A percentile compares a stretch with the other conserved stretches of the same genome.
Conservation (phyloP, 495 filamentous ascomycete genomes). For the Penicillium egyptiacum region DNA sequence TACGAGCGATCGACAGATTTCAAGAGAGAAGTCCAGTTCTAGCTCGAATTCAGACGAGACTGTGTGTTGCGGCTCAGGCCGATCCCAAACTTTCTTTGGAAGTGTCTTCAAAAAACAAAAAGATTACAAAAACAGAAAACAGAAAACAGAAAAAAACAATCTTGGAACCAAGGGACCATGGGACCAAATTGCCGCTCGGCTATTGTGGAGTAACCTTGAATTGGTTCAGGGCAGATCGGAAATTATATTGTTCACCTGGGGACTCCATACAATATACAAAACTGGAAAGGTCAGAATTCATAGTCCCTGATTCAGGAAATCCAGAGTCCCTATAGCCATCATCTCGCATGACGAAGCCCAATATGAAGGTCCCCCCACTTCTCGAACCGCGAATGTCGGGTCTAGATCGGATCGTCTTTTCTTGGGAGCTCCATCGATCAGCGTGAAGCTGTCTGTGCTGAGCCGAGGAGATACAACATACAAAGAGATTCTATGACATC, state of each 20-base stretch:
- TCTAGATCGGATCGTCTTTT: conserved; percentile 10
- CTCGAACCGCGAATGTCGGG: neutral
- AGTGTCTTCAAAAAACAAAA: no score
- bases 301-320: neutral
- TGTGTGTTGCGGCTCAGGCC: conserved; percentile 25
- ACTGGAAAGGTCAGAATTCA: neutral
- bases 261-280: neutral
- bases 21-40: neutral
- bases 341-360: neutral
- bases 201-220: conserved; percentile 2
- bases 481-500: neutral
- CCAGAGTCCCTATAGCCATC: no score
- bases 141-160: neutral
- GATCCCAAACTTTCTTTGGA: conserved; percentile 25
- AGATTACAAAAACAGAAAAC: neutral
- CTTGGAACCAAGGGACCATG: neutral
- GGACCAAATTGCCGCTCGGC: conserved; percentile 6
- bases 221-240: conserved; percentile 1
- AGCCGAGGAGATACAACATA: neutral
- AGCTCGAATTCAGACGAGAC: neutral
- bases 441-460: neutral
- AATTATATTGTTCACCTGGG: neutral
- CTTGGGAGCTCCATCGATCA: neutral
- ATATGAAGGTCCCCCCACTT: neutral
- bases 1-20: conserved; percentile 29